Conservation (phyloP, 1,284 basidiomycete species). For the Ceratorhiza oryzae-sativae region DNA sequence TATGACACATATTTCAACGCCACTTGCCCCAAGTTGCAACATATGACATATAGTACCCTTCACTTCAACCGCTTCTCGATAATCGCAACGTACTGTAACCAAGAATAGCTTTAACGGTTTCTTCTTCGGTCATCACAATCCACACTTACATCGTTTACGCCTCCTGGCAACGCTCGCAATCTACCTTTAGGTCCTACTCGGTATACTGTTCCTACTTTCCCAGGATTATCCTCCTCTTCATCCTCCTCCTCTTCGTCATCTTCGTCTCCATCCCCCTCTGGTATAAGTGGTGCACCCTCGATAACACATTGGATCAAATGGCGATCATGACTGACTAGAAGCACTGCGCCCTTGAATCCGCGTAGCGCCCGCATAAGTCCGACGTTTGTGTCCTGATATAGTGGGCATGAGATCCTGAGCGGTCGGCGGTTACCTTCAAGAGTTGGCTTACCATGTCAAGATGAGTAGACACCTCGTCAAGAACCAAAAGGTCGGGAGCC, state of each 20-base stretch:
- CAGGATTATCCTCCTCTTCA: conserved; percentile 45
- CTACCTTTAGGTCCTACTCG: conserved; percentile 54
- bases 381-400: conserved; percentile 59
- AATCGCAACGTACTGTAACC: conserved; percentile 16
- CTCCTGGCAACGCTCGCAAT: conserved; percentile 53
- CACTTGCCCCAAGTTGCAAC: not conserved
- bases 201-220: conserved; percentile 54
- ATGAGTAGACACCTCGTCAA: conserved; percentile 76
- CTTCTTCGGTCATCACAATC: not conserved
- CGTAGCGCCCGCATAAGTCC: conserved; percentile 65
- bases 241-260: conserved; percentile 47
- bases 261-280: conserved; percentile 45
- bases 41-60: not conserved
- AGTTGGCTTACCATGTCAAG: conserved; percentile 57
- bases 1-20: too few species aligned
- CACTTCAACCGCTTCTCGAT: conserved; percentile 22
- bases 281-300: conserved; percentile 49
- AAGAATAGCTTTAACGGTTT: not conserved
- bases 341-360: conserved; percentile 63
- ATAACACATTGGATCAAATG: conserved; percentile 53
- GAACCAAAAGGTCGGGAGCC: conserved; percentile 62
- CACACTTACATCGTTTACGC: conserved; percentile 51
- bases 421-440: not conserved
- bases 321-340: conserved; percentile 75
- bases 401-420: not conserved